Conservation (phyloP, 2,329 filamentous ascomycete genomes). For the Penicillium sp. region DNA sequence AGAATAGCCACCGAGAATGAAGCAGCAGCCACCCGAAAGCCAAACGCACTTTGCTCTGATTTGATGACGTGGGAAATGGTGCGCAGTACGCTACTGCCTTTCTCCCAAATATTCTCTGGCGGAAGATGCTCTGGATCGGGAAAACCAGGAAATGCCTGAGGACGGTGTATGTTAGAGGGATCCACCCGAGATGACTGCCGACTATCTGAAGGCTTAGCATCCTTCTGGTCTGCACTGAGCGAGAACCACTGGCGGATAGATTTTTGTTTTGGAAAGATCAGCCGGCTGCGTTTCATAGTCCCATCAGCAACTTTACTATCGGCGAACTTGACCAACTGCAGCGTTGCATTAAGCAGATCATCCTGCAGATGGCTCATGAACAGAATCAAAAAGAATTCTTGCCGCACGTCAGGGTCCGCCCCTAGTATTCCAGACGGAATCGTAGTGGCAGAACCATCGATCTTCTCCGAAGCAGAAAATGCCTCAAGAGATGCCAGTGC, state of each 20-base stretch:
- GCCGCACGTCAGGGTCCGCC: conserved; percentile 32
- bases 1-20: conserved; percentile 70
- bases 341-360: conserved; percentile 58
- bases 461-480: conserved; percentile 29
- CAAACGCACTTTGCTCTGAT: conserved; percentile 66
- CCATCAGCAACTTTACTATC: conserved; percentile 64
- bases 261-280: conserved; percentile 63
- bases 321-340: conserved; percentile 65
- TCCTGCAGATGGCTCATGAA: conserved; percentile 68
- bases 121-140: conserved; percentile 71
- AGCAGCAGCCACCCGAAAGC: conserved; percentile 68
- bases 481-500: conserved; percentile 43
- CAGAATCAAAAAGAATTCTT: conserved; percentile 62
- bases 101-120: conserved; percentile 61
- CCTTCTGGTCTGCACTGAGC: conserved; percentile 10
- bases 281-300: conserved; percentile 58
- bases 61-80: conserved; percentile 58
- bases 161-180: conserved; percentile 55
- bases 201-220: conserved; percentile 1
- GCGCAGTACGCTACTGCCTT: conserved; percentile 59
- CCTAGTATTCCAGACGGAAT: conserved; percentile 1
- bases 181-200: conserved; percentile 19
- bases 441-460: conserved; percentile 17
- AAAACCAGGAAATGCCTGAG: conserved; percentile 41
- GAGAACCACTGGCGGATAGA: conserved; percentile 62